Base-by-base conservation (phyloP, 257 asterid species). In the Coffea canephora region DNA sequence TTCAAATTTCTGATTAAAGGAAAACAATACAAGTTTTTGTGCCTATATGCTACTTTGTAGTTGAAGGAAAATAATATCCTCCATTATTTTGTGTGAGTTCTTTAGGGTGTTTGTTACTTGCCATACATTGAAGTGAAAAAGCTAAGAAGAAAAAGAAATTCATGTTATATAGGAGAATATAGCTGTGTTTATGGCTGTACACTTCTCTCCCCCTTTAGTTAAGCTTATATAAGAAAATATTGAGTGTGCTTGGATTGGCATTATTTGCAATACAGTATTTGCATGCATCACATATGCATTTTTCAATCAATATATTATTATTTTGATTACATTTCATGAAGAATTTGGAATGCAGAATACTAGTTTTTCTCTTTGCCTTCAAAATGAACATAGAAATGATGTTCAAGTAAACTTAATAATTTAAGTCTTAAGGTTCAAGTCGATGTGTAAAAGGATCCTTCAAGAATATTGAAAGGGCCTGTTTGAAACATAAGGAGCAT, bases 231-330 rank as follows among this genome's bases (percentile, higher is more conserved):
- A 39, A 39, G 41, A 39, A 1, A 39, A 39, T 39, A 39, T 39
- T 39, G 41, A 3, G 41, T 39, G 41, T 39, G 41, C 41, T 39
- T 39, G 41, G 91, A 39, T 3, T 39, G 41, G 41, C 4, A 39
- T 39, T 39, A 39, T 39, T 39, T 39, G 41, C 4, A 39, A 39
- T 1, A 39, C 4, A 39, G 1, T 39, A 39, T 39, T 39, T 39
- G 41, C 41, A 1, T 93, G 41, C 1, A 39, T 39, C 41, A 39
- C 4, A 39, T 1, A 39, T 3, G 4, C 4, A 1, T 39, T 39
- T 25, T 4, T 49, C 13, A 55, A 8, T 89, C 97, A 48, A 25
- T 11, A 46, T 39, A 55, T 57, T 11, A 18, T 62, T 55, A 31
- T 75, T 76, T 25, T 76, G 6, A 41, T n/a, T 65, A 16, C 27